Evolutionary conservation across 306 rosid genomes (phyloP).

Genomic region (Inga oerstediana): DNA sequence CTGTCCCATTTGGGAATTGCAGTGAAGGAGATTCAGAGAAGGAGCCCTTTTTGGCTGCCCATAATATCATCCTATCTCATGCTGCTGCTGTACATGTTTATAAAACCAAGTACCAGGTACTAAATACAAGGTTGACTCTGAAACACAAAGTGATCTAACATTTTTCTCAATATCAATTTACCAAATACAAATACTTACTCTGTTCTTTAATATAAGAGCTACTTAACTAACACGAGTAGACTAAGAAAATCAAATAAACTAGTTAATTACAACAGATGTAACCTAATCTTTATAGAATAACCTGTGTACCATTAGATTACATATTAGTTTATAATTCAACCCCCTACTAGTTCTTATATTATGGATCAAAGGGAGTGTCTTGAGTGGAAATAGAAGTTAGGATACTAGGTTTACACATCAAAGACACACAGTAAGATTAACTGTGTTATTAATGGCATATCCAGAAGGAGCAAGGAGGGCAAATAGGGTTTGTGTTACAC

Average conservation of each 20-base stretch:
- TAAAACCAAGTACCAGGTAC: constrained; percentile 55
- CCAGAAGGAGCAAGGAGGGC: constrained; percentile 66
- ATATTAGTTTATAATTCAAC: too few relatives aligned
- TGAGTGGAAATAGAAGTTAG: too few relatives aligned
- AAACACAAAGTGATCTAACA: neutral
- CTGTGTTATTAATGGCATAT: constrained; percentile 23
- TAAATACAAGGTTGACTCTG: neutral
- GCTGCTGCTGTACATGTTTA: constrained; percentile 65
- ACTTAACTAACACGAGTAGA: too few relatives aligned
- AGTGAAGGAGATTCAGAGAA: constrained; percentile 58
- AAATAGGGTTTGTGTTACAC: constrained; percentile 57
- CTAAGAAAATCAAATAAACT: too few relatives aligned
- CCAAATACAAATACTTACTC: neutral
- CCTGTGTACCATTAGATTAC: too few relatives aligned
- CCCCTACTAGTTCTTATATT: too few relatives aligned
- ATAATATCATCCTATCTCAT: constrained; percentile 69
- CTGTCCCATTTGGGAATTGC: constrained; percentile 58
- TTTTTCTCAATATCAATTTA: neutral
- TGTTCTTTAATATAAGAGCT: too few relatives aligned
- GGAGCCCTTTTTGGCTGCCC: constrained; percentile 72
- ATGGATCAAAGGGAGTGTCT: too few relatives aligned
- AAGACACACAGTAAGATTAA: neutral
- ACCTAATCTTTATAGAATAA: too few relatives aligned
- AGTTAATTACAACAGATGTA: too few relatives aligned
- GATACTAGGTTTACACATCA: neutral